Evolutionary conservation across 345 rosid species (phyloP).

Genomic region (Barbarea vulgaris): DNA sequence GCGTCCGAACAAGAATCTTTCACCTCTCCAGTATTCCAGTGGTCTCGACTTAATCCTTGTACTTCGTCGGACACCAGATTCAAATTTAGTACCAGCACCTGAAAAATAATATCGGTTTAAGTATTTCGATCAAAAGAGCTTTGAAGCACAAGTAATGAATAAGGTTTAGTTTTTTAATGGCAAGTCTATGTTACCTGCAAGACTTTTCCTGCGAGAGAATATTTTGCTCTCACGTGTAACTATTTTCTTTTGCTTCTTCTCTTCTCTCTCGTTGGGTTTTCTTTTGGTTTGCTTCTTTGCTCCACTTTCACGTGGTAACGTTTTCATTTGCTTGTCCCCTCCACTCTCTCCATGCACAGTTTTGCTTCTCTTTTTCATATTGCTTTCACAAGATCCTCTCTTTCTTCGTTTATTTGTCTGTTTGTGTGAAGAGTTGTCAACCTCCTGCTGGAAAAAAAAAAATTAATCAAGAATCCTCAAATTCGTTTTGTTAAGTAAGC

Average conservation of each 20-base stretch:
- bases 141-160: not conserved
- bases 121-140: constrained; percentile 15
- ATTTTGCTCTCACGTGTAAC: constrained; percentile 42
- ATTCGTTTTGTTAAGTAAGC: constrained; percentile 7
- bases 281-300: constrained; percentile 29
- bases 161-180: constrained; percentile 17
- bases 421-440: constrained; percentile 34
- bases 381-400: constrained; percentile 22
- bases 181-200: constrained; percentile 63
- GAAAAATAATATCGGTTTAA: not conserved
- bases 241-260: constrained; percentile 40
- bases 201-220: constrained; percentile 70
- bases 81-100: constrained; percentile 72
- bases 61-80: constrained; percentile 71
- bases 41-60: constrained; percentile 90
- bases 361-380: constrained; percentile 34
- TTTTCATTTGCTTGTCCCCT: constrained; percentile 19
- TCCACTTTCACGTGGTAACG: constrained; percentile 23
- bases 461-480: constrained; percentile 12
- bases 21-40: constrained; percentile 96
- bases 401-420: constrained; percentile 31
- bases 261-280: constrained; percentile 27
- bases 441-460: constrained; percentile 47
- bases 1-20: constrained; percentile 85
- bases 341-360: constrained; percentile 13